These are phyloP conservation scores for Caloboletus inedulis DNA, from an alignment of 1,284 basidiomycete genomes.

Conservation along the genomic window DNA sequence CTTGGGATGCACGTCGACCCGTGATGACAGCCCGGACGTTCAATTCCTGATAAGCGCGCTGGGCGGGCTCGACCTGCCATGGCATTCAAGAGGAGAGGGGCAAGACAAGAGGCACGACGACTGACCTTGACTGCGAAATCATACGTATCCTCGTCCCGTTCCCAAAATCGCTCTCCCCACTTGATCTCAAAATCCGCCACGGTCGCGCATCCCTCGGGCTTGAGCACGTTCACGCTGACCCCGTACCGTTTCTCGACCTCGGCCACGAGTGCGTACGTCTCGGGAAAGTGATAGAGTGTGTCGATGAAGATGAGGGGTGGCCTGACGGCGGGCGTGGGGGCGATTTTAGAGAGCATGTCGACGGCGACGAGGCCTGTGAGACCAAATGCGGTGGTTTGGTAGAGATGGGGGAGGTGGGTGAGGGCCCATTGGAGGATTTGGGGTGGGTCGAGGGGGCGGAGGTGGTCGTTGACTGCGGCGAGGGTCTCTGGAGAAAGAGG, in stretches of 20 bases:
- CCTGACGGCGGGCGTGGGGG: slow-evolving; percentile 37
- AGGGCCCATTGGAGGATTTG: slow-evolving; percentile 84
- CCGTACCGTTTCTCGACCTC: slow-evolving; percentile 77
- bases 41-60: slow-evolving; percentile 81
- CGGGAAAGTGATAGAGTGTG: slow-evolving; percentile 94
- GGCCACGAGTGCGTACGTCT: slow-evolving; percentile 87
- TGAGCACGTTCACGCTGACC: slow-evolving; percentile 75
- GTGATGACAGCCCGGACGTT: slow-evolving; percentile 90
- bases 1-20: slow-evolving; percentile 90
- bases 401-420: slow-evolving; percentile 72
- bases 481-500: slow-evolving; percentile 67
- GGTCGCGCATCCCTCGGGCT: slow-evolving; percentile 70
- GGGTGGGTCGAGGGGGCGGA: slow-evolving; percentile 67
- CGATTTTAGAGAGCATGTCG: slow-evolving; percentile 88
- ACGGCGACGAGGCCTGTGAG: slow-evolving; percentile 88
- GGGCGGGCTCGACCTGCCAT: slow-evolving; percentile 85
- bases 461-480: slow-evolving; percentile 67
- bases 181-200: slow-evolving; percentile 77
- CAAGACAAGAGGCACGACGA: neutral
- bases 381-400: slow-evolving; percentile 93
- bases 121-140: slow-evolving; percentile 91
- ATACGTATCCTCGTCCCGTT: slow-evolving; percentile 84
- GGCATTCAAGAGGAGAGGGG: neutral
- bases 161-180: slow-evolving; percentile 86
- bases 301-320: slow-evolving; percentile 90